These are phyloP conservation scores for Vachellia collinsii DNA, from an alignment of 306 rosid species.

Conservation along the genomic window DNA sequence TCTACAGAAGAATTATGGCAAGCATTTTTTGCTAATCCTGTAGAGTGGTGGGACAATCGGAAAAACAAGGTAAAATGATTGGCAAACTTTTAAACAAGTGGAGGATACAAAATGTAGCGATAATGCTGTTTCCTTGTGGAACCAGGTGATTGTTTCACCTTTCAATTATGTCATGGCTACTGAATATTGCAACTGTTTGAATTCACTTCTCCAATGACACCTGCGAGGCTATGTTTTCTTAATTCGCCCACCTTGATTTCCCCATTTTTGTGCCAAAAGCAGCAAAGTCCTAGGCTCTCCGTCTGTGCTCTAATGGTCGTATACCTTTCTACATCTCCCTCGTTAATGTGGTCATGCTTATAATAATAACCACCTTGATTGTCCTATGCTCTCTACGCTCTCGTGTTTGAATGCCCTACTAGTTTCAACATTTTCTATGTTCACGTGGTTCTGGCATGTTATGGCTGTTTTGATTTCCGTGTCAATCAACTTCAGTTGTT, in stretches of 20 bases:
- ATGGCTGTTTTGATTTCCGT: neutral
- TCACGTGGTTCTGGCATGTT: too few relatives aligned
- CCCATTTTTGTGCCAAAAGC: neutral
- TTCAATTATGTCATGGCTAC: neutral
- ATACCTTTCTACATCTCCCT: neutral
- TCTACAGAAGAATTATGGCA: conserved; percentile 84
- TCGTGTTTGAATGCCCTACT: neutral
- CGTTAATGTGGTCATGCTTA: neutral
- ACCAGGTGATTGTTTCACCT: too few relatives aligned
- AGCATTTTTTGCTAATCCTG: conserved; percentile 58
- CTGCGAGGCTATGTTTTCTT: neutral
- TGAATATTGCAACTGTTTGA: conserved; percentile 17
- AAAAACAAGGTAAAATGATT: conserved; percentile 40
- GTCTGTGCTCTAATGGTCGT: neutral
- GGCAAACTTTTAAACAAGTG: conserved; percentile 3
- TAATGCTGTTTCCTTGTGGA: too few relatives aligned
- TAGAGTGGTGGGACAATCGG: conserved; percentile 65
- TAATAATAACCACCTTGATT: neutral
- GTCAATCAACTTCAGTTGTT: neutral
- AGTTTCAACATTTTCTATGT: neutral
- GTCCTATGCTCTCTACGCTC: conserved; percentile 14
- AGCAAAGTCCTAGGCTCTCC: conserved; percentile 1
- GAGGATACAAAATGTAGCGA: conserved; percentile 4
- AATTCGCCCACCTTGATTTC: neutral
- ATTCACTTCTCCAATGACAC: conserved; percentile 14